Evolutionary conservation across 139 green algal genomes (phyloP).

Genomic region (Picocystis salinarum): DNA sequence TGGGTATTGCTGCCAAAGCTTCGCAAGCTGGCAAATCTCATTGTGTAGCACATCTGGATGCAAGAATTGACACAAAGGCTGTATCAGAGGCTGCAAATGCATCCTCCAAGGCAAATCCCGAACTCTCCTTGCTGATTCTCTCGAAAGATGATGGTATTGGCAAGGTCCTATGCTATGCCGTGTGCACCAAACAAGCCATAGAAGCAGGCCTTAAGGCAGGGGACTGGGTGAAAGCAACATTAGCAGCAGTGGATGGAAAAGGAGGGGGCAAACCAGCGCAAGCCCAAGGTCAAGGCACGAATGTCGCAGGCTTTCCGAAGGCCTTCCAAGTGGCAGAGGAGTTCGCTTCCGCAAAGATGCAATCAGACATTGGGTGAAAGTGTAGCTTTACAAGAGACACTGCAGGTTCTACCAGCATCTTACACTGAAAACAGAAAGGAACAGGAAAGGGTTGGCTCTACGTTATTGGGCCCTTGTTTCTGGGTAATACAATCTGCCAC

Average conservation of each 20-base stretch:
- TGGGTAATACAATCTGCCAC: too few species aligned
- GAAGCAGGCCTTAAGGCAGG: conserved; percentile 41
- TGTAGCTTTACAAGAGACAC: too few species aligned
- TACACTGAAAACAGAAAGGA: too few species aligned
- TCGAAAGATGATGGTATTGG: neutral
- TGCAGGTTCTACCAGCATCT: too few species aligned
- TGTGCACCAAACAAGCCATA: conserved; percentile 24
- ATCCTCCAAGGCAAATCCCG: neutral
- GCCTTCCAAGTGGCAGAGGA: conserved; percentile 10
- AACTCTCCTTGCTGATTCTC: conserved; percentile 1
- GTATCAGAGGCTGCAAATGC: too few species aligned
- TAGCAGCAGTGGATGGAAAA: conserved; percentile 63
- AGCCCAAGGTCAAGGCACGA: conserved; percentile 8
- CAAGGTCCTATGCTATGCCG: neutral
- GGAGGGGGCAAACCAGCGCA: conserved; percentile 65
- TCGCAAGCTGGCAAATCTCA: neutral
- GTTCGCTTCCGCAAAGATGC: conserved; percentile 10
- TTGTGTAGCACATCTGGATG: neutral
- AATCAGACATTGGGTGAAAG: conserved; percentile 6
- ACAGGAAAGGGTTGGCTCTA: too few species aligned
- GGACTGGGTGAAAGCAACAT: conserved; percentile 44
- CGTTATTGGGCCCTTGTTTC: too few species aligned
- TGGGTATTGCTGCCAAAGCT: neutral
- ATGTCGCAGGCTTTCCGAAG: conserved; percentile 3
- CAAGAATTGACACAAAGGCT: neutral